These are phyloP conservation scores for Fremontodendron californicum DNA, from an alignment of 345 rosid species.

Conservation along the genomic window DNA sequence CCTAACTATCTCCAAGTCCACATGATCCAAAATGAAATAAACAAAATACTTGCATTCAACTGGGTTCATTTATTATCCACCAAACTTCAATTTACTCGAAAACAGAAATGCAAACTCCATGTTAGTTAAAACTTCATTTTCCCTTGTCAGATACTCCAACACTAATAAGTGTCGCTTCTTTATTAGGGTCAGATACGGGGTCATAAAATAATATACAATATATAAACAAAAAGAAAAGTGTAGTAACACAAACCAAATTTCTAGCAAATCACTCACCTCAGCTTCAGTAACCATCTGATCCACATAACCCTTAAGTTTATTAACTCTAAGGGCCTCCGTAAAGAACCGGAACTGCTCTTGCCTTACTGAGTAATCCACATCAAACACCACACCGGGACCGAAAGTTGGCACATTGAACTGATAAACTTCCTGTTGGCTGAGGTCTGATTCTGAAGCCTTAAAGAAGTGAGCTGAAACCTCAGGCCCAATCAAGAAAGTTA, in stretches of 20 bases:
- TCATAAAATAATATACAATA: not conserved
- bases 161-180: not conserved
- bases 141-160: not conserved
- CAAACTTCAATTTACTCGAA: not conserved
- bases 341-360: constrained; percentile 7
- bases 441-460: constrained; percentile 80
- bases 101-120: not conserved
- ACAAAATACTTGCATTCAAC: not conserved
- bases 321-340: constrained; percentile 7
- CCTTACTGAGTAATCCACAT: constrained; percentile 68
- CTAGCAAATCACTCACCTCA: not conserved
- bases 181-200: not conserved
- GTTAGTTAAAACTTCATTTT: not conserved
- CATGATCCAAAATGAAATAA: not conserved
- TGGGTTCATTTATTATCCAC: not conserved
- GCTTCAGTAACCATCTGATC: constrained; percentile 8
- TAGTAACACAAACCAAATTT: not conserved
- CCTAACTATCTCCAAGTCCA: not conserved
- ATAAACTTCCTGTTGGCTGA: constrained; percentile 96
- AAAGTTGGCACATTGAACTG: constrained; percentile 96
- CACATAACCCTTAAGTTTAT: constrained; percentile 7
- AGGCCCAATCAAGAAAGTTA: constrained; percentile 1
- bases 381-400: constrained; percentile 98
- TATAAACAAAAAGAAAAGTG: not conserved
- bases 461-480: constrained; percentile 2